A percentile compares a stretch with the other conserved stretches of the same genome.
These are phyloP conservation scores for Blastobotrys arbuscula DNA, from an alignment of 1,139 yeast genomes.

Conservation along the genomic window DNA sequence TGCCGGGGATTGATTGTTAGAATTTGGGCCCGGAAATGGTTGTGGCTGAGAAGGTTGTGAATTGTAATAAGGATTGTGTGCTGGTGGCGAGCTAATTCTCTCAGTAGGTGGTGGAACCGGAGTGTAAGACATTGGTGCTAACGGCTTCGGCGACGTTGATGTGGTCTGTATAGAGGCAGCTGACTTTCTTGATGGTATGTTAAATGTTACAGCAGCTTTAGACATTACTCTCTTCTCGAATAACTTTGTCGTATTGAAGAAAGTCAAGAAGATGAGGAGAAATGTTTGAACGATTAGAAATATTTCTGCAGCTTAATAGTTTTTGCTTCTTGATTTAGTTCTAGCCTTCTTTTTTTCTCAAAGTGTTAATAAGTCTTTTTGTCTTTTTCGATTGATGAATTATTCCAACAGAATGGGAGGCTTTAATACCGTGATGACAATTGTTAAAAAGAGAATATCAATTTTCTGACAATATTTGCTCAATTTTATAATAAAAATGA, in stretches of 20 bases:
- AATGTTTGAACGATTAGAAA: background rate
- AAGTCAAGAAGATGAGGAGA: background rate
- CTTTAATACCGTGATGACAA: too few relatives aligned
- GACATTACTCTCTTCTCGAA: background rate
- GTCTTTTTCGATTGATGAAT: background rate
- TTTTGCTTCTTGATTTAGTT: background rate
- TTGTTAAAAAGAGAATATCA: too few relatives aligned
- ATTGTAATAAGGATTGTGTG: background rate
- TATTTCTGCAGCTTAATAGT: background rate
- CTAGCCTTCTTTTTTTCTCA: background rate
- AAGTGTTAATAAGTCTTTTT: too few relatives aligned
- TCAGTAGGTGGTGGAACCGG: conserved; percentile 4
- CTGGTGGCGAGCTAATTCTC: background rate
- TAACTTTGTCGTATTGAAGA: background rate
- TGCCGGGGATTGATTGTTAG: background rate
- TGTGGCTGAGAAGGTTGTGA: background rate
- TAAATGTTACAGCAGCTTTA: background rate
- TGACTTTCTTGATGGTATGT: background rate
- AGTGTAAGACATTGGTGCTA: conserved; percentile 10
- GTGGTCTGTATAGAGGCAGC: conserved; percentile 1
- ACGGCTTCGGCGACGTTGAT: background rate
- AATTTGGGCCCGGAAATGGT: background rate
- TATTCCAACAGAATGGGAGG: background rate
- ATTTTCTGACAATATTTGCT: too few relatives aligned
- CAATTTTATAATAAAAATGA: too few relatives aligned